These are phyloP conservation scores for Mycosarcoma mackinlayi DNA, from an alignment of 1,284 basidiomycete species.

Conservation along the genomic window DNA sequence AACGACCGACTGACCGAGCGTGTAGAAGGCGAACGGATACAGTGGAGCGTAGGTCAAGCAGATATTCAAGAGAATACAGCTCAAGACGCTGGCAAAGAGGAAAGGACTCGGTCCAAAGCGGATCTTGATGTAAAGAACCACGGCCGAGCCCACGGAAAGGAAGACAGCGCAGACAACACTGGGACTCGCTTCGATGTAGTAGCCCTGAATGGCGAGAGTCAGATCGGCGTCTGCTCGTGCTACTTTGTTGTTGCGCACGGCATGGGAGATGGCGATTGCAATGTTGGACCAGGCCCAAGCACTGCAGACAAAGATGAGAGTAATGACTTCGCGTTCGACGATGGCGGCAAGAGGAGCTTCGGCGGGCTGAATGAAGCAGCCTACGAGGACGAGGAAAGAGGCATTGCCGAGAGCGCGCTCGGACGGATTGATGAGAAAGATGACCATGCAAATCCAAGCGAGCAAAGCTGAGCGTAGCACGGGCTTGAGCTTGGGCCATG, in stretches of 20 bases:
- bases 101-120: slow-evolving; percentile 77
- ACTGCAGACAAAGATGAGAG: slow-evolving; percentile 72
- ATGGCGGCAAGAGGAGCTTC: slow-evolving; percentile 77
- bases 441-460: slow-evolving; percentile 75
- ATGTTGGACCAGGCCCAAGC: slow-evolving; percentile 79
- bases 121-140: slow-evolving; percentile 77
- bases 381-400: slow-evolving; percentile 77
- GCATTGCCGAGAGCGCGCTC: slow-evolving; percentile 75
- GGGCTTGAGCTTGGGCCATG: slow-evolving; percentile 72
- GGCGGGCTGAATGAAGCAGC: slow-evolving; percentile 77
- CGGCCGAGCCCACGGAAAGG: slow-evolving; percentile 75
- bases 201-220: slow-evolving; percentile 22
- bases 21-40: slow-evolving; percentile 78
- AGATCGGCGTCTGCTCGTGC: slow-evolving; percentile 69
- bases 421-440: slow-evolving; percentile 75
- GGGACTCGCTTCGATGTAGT: slow-evolving; percentile 70
- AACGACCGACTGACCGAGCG: slow-evolving; percentile 73
- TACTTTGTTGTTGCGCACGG: slow-evolving; percentile 73
- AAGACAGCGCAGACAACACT: slow-evolving; percentile 76
- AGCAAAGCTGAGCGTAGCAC: slow-evolving; percentile 76
- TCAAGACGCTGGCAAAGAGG: slow-evolving; percentile 74
- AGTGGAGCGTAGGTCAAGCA: slow-evolving; percentile 74
- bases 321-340: slow-evolving; percentile 77
- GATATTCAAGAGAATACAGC: slow-evolving; percentile 73
- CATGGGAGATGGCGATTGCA: slow-evolving; percentile 75